Evolutionary conservation across 768 basidiomycete species (phyloP).

Genomic region (Tricholoma sp.): DNA sequence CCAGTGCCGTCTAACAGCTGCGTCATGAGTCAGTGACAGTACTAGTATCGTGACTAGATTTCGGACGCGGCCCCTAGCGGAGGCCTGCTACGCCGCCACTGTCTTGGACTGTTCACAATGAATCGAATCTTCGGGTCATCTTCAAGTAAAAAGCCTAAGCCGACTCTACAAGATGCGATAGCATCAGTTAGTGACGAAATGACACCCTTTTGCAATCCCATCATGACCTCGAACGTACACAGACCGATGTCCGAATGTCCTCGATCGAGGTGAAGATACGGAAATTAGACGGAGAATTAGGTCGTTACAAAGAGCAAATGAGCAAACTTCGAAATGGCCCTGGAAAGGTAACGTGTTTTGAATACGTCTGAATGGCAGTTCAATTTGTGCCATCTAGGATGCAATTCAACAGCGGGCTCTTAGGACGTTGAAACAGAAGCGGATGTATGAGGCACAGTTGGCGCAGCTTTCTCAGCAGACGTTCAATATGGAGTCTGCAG

Average conservation of each 20-base stretch:
- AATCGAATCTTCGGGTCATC: conserved; percentile 83
- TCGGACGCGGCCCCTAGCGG: too few relatives aligned
- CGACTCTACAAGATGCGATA: conserved; percentile 90
- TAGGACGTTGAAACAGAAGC: conserved; percentile 89
- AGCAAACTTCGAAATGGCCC: conserved; percentile 88
- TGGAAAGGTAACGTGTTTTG: conserved; percentile 64
- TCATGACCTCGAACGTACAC: conserved; percentile 25
- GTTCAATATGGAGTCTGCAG: conserved; percentile 97
- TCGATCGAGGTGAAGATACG: conserved; percentile 95
- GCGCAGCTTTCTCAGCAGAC: conserved; percentile 89
- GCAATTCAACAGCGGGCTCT: conserved; percentile 95
- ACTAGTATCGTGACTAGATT: too few relatives aligned
- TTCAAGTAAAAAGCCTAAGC: conserved; percentile 75
- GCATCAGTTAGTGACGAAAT: conserved; percentile 50
- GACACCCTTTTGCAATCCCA: conserved; percentile 3
- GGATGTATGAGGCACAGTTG: conserved; percentile 92
- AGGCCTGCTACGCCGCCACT: neutral
- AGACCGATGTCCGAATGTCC: conserved; percentile 86
- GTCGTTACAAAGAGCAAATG: conserved; percentile 94
- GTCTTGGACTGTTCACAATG: conserved; percentile 30
- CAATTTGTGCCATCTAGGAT: conserved; percentile 38
- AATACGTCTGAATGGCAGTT: neutral
- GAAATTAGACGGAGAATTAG: conserved; percentile 92
- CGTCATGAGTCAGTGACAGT: too few relatives aligned
- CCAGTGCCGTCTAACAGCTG: too few relatives aligned